Conservation (phyloP, 306 rosid genomes). For the Quercus cerris region DNA sequence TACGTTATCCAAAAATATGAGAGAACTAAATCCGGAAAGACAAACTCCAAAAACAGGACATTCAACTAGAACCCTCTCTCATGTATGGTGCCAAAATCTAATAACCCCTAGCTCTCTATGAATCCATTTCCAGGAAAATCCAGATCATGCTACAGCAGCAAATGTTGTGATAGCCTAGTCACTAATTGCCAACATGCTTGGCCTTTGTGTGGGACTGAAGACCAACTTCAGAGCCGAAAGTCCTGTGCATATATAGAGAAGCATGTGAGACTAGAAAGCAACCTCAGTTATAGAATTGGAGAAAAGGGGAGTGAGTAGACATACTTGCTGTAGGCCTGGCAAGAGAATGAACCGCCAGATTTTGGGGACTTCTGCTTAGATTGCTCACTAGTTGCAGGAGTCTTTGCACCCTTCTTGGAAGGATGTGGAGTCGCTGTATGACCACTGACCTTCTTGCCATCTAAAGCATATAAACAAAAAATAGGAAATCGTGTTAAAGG, state of each 20-base stretch:
- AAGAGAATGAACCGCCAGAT: conserved; percentile 53
- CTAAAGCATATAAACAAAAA: conserved; percentile 17
- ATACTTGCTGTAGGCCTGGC: conserved; percentile 70
- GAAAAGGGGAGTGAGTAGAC: neutral
- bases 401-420: conserved; percentile 61
- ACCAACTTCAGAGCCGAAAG: conserved; percentile 58
- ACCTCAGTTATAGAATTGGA: too few relatives aligned
- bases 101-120: neutral
- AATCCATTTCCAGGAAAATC: neutral
- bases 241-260: conserved; percentile 19
- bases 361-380: conserved; percentile 53
- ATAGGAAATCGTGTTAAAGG: neutral
- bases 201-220: conserved; percentile 78
- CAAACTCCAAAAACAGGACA: neutral
- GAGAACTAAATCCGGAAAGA: neutral
- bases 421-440: conserved; percentile 79
- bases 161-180: neutral
- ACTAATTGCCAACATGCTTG: conserved; percentile 46
- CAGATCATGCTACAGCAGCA: neutral
- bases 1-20: neutral
- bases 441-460: conserved; percentile 55
- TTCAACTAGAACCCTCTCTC: neutral
- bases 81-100: neutral
- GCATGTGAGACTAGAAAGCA: neutral
- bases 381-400: conserved; percentile 28